phyloP scores from a whole-genome alignment of 305 asterid species.

The Solanum hybrid region DNA sequence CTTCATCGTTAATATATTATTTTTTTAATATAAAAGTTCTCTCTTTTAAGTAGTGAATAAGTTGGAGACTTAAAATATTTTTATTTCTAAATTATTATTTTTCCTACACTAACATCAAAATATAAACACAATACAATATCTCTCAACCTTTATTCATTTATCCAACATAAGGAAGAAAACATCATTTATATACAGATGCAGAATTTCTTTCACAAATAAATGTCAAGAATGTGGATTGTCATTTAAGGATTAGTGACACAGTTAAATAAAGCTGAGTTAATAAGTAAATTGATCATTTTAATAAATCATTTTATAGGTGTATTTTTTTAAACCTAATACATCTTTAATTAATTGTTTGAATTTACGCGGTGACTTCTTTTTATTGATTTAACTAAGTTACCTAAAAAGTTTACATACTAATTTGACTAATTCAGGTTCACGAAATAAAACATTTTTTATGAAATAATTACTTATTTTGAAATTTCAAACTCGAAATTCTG shows the following conservation, averaged over 20 bases:
- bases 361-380: not conserved
- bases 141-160: not conserved
- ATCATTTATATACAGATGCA: not conserved
- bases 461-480: not conserved
- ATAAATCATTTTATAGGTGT: too few relatives aligned
- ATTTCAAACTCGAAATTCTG: not conserved
- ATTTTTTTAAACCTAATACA: too few relatives aligned
- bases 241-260: not conserved
- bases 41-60: not conserved
- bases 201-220: not conserved
- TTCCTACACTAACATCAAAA: not conserved
- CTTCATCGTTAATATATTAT: not conserved
- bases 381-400: not conserved
- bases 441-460: not conserved
- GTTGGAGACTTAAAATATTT: not conserved
- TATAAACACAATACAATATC: not conserved
- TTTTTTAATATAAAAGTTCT: too few relatives aligned
- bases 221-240: not conserved
- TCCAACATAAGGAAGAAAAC: not conserved
- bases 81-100: too few relatives aligned
- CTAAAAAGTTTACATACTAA: not conserved
- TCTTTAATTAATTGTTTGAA: not conserved
- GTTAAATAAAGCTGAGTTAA: too few relatives aligned
- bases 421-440: not conserved
- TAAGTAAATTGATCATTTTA: too few relatives aligned